Evolutionary conservation across 108 stramenopile genomes (phyloP), one percentile per base, ranked within the genome.

Genomic region (Nitzschia sp.): DNA sequence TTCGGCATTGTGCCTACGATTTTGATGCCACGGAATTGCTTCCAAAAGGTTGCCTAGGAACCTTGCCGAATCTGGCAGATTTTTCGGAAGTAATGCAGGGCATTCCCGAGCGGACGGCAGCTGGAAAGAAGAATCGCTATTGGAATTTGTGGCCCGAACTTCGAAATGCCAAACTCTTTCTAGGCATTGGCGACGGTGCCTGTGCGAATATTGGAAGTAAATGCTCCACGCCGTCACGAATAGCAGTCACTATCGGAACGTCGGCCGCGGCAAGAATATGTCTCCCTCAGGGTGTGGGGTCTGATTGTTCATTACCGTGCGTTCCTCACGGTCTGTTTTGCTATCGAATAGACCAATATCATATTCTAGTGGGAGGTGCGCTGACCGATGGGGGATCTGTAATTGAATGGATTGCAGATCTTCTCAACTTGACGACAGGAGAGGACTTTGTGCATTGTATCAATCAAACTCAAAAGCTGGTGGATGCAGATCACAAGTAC

Each of bases 201-300:
- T 88, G 89, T 66, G 93, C 93, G 45, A 95, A 95, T 65, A 70
- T 91, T 65, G 93, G 93, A 17, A 85, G 83, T 64, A 91, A 91
- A 64, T 91, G 90, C 51, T 64, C 71, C 35, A 54, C 66, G 3
- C 30, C 63, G 2, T 48, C 60, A 33, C 90, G 91, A 33, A 89
- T 95, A 18, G 91, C 89, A 25, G 91, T 92, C 42, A 95, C 94
- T 9, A 78, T 95, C 25, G 94, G 94, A 21, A 94, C 93, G 5
- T 86, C 88, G 0, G 93, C 90, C 3, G 93, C 93, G 25, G 89
- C 85, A 28, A 74, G 93, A 15, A 68, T 91, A 15, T 87, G 85
- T 54, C 58, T 93, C 33, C 75, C 70, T 23, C 76, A 80, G 2
- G 56, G 76, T 8, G 71, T 74, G 19, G 35, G 45, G 46, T 15